A percentile compares a stretch with the other conserved stretches of the same genome.
Conservation (phyloP, 805 yeast genomes). For the Ogataea neopini region DNA sequence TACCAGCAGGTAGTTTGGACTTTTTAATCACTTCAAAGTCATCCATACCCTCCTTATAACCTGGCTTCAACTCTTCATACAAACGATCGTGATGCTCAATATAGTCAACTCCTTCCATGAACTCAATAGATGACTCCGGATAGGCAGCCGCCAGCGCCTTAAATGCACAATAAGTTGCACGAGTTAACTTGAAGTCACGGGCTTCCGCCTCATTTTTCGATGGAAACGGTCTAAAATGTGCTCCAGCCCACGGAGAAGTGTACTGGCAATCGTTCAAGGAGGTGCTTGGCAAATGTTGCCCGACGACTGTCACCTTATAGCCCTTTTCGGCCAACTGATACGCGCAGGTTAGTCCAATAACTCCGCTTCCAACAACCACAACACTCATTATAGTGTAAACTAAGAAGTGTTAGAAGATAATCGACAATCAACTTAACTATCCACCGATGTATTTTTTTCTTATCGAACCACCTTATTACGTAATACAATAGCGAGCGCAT, state of each 20-base stretch:
- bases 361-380: constrained; percentile 58
- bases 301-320: constrained; percentile 41
- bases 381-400: constrained; percentile 18
- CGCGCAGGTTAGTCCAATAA: constrained; percentile 58
- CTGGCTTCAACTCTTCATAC: constrained; percentile 38
- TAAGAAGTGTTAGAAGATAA: too few species aligned
- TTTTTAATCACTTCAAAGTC: constrained; percentile 34
- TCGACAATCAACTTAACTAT: too few species aligned
- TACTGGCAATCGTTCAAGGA: constrained; percentile 23
- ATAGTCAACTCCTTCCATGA: constrained; percentile 59
- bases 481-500: too few species aligned
- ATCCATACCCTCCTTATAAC: constrained; percentile 42
- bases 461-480: background rate
- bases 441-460: background rate
- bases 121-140: constrained; percentile 54
- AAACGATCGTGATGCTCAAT: constrained; percentile 47
- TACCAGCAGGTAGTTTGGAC: constrained; percentile 39
- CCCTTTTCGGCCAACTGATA: constrained; percentile 43
- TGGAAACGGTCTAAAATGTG: constrained; percentile 72
- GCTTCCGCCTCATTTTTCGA: constrained; percentile 41
- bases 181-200: constrained; percentile 48
- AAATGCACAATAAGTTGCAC: constrained; percentile 49
- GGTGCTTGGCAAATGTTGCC: constrained; percentile 42
- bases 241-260: constrained; percentile 82
- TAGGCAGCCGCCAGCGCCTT: constrained; percentile 37